Evolutionary conservation across 2,329 filamentous ascomycete species (phyloP), one percentile per base, ranked within the genome.

Genomic region (Pseudomassariella vexata): DNA sequence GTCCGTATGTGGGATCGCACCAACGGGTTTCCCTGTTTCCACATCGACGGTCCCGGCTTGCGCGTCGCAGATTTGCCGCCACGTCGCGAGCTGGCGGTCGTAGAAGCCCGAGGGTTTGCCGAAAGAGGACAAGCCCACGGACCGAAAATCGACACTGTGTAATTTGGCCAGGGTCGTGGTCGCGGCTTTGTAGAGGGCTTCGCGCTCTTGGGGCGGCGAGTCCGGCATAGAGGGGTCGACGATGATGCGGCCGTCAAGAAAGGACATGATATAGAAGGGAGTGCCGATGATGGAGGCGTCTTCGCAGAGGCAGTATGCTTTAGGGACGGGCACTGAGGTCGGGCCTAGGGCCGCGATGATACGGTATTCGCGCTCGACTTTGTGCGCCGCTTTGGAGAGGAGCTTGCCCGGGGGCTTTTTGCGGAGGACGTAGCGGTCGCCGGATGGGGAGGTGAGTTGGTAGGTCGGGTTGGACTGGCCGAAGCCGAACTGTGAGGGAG

Each of bases 401-500:
- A 98, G 80, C 63, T 82, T 79, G 42, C 92, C 92, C n/a, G 92
- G 90, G 1, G 92, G 92, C 65, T 96, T 96, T 74, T 98, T 96
- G 57, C 92, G 86, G 67, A 96, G 75, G 20, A 98, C 92, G 63
- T 82, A 95, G 53, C 80, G 79, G 46, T 67, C 59, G 31, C 79
- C 77, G 53, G 79, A 70, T 44, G 77, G 69, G 32, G 79, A 79
- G 11, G 80, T 94, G 52, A 96, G 71, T 52, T 90, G 86, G 64
- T 96, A 98, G 3, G 92, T 98, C 26, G 92, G 92, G 57, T 96
- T 98, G 37, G 87, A 95, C 64, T 96, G 92, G 38, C 92, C 92
- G 57, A 94, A 96, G 49, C 89, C 87, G 56, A 96, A 98, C 85
- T 96, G 51, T 21, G 30, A 15, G 19, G 10, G 11, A 19, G 11